Evolutionary conservation across 768 basidiomycete species (phyloP).

Genomic region (Pisolithus microcarpus): DNA sequence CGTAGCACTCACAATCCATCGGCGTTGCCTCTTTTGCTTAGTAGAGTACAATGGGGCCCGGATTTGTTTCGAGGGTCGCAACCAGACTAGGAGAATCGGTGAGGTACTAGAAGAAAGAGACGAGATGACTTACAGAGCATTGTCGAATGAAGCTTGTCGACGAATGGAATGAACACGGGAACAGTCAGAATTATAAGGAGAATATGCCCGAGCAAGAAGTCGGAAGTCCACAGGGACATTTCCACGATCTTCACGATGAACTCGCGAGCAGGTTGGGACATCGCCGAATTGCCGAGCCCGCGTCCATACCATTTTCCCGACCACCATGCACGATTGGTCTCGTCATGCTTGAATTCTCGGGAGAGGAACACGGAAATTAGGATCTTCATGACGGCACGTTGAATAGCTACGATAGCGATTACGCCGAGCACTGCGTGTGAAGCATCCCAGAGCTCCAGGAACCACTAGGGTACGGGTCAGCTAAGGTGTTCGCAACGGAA

Average conservation of each 20-base stretch:
- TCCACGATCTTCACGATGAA: constrained; percentile 98
- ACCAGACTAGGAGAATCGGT: constrained; percentile 62
- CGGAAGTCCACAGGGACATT: constrained; percentile 94
- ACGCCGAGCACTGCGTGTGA: constrained; percentile 93
- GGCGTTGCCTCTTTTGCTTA: constrained; percentile 85
- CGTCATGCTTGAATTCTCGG: constrained; percentile 97
- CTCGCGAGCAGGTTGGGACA: constrained; percentile 95
- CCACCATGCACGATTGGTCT: constrained; percentile 99
- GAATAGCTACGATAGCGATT: constrained; percentile 82
- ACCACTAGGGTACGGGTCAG: constrained; percentile 54
- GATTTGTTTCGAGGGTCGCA: constrained; percentile 91
- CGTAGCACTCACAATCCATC: constrained; percentile 68
- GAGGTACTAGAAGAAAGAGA: background rate
- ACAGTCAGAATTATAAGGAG: constrained; percentile 83
- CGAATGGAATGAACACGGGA: constrained; percentile 77
- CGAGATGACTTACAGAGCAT: constrained; percentile 67
- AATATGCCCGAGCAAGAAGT: constrained; percentile 83
- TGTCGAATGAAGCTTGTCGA: constrained; percentile 86
- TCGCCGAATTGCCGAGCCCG: constrained; percentile 82
- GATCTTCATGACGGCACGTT: constrained; percentile 90
- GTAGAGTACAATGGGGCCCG: constrained; percentile 89
- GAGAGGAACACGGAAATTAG: constrained; percentile 91
- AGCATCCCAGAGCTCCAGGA: constrained; percentile 94
- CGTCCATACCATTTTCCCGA: constrained; percentile 97
- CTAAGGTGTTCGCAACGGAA: constrained; percentile 23